Base-by-base conservation (phyloP, 1,139 yeast species). In the Kurtzmaniella quercitrusa region DNA sequence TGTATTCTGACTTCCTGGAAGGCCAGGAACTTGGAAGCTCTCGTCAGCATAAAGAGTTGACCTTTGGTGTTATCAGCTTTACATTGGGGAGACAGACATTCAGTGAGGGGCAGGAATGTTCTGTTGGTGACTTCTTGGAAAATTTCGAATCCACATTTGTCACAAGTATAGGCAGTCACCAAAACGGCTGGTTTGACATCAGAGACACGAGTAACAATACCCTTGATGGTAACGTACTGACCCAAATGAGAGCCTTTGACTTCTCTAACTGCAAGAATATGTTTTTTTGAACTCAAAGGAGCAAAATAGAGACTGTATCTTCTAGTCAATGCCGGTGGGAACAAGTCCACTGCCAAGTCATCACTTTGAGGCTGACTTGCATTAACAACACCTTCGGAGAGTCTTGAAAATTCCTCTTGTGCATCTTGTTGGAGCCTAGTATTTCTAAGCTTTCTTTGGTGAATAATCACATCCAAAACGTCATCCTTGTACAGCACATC, bases 161-260 rank as follows among this genome's bases (percentile, higher is more conserved):
- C 98, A 68, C 99, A 94, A 3, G 98, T 88, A 60, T 93, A 94
- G 0, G 98, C 98, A 54, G 86, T 88, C 45, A 93, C 97, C 50
- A 80, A 74, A 7, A 93, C 88, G 6, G 88, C 75, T 5, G 99
- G 99, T 63, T 91, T 93, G 39, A 94, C 98, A 60, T 94, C 98
- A 1, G 96, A 84, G 3, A 91, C 97, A 53, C 98, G 76, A 14
- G 98, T 93, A 40, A 93, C 89, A 51, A 94, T 93, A 42, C 98
- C 99, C 52, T 96, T 74, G 4, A 91, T 85, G 0, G 97, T 91
- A 54, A 94, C 85, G 50, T 87, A 76, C 53, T 85, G 82, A 36
- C 99, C 99, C 42, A 94, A 76, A 50, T 80, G 82, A 39, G 75
- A 69, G 43, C 98, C 98, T 58, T 83, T 85, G 48, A 93, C 84